Evolutionary conservation across 2,329 filamentous ascomycete genomes (phyloP).

Genomic region (Microcyclosporella mali): DNA sequence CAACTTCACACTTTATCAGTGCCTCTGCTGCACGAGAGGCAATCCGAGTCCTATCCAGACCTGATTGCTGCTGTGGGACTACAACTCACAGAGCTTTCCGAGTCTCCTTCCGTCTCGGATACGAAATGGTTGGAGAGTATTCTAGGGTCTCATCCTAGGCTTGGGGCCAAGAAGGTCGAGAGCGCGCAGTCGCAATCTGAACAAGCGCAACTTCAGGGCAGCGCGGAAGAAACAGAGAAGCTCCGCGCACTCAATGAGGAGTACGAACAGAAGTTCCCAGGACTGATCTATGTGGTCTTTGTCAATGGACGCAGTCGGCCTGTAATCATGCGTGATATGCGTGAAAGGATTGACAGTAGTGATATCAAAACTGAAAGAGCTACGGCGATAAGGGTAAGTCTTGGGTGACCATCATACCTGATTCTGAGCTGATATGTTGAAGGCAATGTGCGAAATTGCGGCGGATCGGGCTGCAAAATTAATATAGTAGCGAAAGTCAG

Average conservation of each 20-base stretch:
- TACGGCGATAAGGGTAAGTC: constrained; percentile 65
- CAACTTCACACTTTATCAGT: constrained; percentile 67
- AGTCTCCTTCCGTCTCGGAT: constrained; percentile 46
- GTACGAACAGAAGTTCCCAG: constrained; percentile 77
- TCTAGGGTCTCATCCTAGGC: constrained; percentile 72
- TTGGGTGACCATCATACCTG: background rate
- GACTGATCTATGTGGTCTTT: constrained; percentile 83
- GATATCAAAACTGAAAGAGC: constrained; percentile 62
- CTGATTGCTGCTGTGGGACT: constrained; percentile 62
- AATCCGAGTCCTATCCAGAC: constrained; percentile 61
- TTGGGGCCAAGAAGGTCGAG: constrained; percentile 76
- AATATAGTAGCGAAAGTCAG: too few species aligned
- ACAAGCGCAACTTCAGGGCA: constrained; percentile 64
- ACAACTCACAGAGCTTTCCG: constrained; percentile 56
- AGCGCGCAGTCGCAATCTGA: constrained; percentile 75
- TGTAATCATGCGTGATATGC: constrained; percentile 78
- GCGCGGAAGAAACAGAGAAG: constrained; percentile 48
- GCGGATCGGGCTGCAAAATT: constrained; percentile 68
- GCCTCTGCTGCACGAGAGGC: constrained; percentile 55
- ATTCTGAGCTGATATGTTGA: constrained; percentile 14
- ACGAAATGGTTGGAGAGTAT: constrained; percentile 61
- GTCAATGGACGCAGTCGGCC: constrained; percentile 73
- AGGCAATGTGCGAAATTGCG: constrained; percentile 89
- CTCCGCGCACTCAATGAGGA: constrained; percentile 62
- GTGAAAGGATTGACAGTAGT: constrained; percentile 60